Evolutionary conservation across 2,329 filamentous ascomycete genomes (phyloP).

Genomic region (Biscogniauxia sp.): DNA sequence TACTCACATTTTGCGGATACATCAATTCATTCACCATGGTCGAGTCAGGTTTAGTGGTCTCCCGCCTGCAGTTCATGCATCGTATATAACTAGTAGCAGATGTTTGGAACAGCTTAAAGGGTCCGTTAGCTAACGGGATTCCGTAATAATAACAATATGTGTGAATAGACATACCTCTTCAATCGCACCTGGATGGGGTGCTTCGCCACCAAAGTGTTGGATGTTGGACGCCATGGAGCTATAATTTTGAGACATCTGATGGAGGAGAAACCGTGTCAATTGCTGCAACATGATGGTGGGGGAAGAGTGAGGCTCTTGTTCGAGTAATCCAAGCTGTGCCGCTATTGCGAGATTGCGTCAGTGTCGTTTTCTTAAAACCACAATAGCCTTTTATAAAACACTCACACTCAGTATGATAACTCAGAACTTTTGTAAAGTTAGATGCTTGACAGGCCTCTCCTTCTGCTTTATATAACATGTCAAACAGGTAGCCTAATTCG

Average conservation of each 20-base stretch:
- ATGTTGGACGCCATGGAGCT: conserved; percentile 61
- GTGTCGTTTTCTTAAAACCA: neutral
- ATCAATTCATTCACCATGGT: conserved; percentile 83
- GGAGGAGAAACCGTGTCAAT: conserved; percentile 80
- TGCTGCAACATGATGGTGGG: conserved; percentile 82
- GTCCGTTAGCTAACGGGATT: conserved; percentile 2
- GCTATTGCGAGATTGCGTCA: conserved; percentile 42
- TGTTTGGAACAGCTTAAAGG: conserved; percentile 58
- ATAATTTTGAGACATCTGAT: conserved; percentile 76
- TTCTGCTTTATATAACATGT: conserved; percentile 96
- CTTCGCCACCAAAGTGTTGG: conserved; percentile 37
- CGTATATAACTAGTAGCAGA: conserved; percentile 71
- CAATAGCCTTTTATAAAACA: conserved; percentile 2
- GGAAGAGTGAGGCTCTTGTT: conserved; percentile 74
- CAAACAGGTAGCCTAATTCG: conserved; percentile 91
- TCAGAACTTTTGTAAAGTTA: conserved; percentile 88
- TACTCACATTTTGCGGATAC: conserved; percentile 61
- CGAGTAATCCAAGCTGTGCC: conserved; percentile 73
- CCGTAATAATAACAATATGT: neutral
- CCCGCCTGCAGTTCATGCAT: conserved; percentile 84
- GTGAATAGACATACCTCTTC: conserved; percentile 56
- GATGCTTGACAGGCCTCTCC: conserved; percentile 95
- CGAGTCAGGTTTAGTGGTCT: conserved; percentile 75
- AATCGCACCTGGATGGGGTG: conserved; percentile 41
- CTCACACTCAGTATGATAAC: conserved; percentile 72